Conservation (phyloP, 768 basidiomycete species). For the Russula brevipes region DNA sequence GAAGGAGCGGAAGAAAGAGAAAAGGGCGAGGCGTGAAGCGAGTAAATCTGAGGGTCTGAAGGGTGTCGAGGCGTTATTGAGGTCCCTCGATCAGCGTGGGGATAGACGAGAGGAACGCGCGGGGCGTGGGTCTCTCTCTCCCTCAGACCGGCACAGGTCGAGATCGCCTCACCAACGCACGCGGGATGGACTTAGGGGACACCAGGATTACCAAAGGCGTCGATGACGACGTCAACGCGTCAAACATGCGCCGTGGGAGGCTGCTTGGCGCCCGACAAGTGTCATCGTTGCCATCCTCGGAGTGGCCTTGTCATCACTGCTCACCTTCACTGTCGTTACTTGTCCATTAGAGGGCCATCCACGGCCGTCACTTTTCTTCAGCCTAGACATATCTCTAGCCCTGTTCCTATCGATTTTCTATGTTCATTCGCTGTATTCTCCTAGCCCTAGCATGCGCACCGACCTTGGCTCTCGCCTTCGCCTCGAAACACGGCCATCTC, state of each 20-base stretch:
- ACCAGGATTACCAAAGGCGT: not conserved
- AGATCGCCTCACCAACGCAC: not conserved
- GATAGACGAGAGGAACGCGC: not conserved
- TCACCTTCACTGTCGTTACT: conserved; percentile 4
- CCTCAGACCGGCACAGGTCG: not conserved
- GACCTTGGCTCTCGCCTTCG: not conserved
- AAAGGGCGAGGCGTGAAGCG: conserved; percentile 49
- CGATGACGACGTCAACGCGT: not conserved
- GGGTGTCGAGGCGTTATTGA: conserved; percentile 64
- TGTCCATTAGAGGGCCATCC: not conserved
- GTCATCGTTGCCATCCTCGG: no score
- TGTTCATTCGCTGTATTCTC: not conserved
- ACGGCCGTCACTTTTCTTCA: not conserved
- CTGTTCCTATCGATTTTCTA: not conserved
- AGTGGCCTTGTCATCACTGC: no score
- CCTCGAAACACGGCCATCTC: not conserved
- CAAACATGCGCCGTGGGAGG: no score
- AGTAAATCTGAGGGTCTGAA: conserved; percentile 56
- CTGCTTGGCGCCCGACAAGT: no score
- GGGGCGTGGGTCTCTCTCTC: not conserved
- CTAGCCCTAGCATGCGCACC: not conserved
- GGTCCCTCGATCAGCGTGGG: conserved; percentile 37
- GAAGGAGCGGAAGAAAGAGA: conserved; percentile 70
- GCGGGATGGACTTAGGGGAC: no score
- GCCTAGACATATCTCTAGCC: not conserved